A percentile compares a stretch with the other conserved stretches of the same genome.
Evolutionary conservation across 2,329 filamentous ascomycete species (phyloP).

Genomic region (Arthroderma uncinatum): DNA sequence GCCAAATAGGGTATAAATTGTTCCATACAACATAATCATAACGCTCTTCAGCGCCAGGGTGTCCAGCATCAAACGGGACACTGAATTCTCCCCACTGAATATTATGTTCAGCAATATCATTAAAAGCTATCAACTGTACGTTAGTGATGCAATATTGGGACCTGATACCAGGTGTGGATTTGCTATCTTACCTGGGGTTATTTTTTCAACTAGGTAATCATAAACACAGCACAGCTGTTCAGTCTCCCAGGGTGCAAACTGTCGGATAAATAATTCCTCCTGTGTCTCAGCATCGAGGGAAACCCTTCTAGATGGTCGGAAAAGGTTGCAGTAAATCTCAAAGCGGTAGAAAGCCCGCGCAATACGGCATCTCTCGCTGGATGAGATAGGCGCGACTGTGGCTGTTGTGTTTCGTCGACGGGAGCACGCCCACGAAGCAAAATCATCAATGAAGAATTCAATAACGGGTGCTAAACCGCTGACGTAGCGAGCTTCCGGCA

Average conservation of each 20-base stretch:
- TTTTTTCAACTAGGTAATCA: slow-evolving; percentile 13
- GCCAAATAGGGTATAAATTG: neutral
- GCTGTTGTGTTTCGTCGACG: neutral
- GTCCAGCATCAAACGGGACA: neutral
- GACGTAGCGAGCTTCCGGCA: slow-evolving; percentile 8
- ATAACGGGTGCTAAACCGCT: slow-evolving; percentile 9
- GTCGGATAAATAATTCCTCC: slow-evolving; percentile 10
- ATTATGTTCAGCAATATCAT: slow-evolving; percentile 10
- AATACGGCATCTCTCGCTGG: slow-evolving; percentile 12
- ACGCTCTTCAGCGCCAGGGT: neutral
- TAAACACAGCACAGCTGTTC: slow-evolving; percentile 17
- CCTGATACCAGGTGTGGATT: neutral
- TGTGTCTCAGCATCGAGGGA: slow-evolving; percentile 1
- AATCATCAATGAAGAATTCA: slow-evolving; percentile 13
- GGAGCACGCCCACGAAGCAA: slow-evolving; percentile 7
- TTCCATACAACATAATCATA: slow-evolving; percentile 3
- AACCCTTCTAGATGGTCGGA: slow-evolving; percentile 5
- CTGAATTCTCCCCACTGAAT: slow-evolving; percentile 8
- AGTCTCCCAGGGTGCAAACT: slow-evolving; percentile 18
- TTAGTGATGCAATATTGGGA: neutral
- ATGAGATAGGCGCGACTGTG: neutral
- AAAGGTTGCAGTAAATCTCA: slow-evolving; percentile 16
- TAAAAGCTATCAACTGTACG: slow-evolving; percentile 7
- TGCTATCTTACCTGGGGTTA: slow-evolving; percentile 5
- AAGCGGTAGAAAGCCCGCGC: slow-evolving; percentile 15